These are phyloP conservation scores for Lizanozyma gosingica DNA, from an alignment of 1,139 yeast species.

Conservation along the genomic window DNA sequence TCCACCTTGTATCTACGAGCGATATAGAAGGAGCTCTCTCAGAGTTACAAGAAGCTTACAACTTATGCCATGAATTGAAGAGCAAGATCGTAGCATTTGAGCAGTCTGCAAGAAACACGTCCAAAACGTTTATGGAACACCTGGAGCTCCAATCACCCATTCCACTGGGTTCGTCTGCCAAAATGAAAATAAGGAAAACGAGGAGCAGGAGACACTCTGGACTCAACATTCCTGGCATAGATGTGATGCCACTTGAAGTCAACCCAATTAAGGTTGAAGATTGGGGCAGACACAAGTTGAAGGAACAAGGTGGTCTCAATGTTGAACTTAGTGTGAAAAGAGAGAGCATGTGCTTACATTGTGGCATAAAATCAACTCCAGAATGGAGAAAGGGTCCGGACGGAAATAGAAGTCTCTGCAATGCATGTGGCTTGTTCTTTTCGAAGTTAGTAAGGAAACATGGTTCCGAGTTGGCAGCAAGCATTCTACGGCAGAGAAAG, in stretches of 20 bases:
- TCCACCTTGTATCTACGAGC: background rate
- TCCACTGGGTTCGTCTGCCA: too few species aligned
- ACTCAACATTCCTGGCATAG: background rate
- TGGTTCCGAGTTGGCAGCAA: background rate
- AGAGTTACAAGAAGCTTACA: background rate
- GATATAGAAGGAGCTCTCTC: background rate
- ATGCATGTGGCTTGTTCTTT: slow-evolving; percentile 18
- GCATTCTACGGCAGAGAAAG: background rate
- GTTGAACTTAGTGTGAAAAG: slow-evolving; percentile 3
- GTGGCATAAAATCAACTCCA: slow-evolving; percentile 15
- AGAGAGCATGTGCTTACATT: slow-evolving; percentile 8
- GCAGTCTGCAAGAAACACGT: background rate
- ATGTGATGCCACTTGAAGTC: background rate
- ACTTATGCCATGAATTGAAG: background rate
- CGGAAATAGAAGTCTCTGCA: slow-evolving; percentile 17
- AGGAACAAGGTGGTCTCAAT: slow-evolving; percentile 6
- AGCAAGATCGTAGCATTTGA: background rate
- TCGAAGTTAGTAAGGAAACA: background rate
- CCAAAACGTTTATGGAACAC: background rate
- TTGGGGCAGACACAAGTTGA: background rate
- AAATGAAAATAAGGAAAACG: background rate
- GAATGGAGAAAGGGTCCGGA: slow-evolving; percentile 21
- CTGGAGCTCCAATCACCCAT: background rate
- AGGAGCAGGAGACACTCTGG: background rate
- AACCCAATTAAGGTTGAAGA: background rate